Conservation (phyloP, 2,329 filamentous ascomycete species). For the Westerdykella ornata region DNA sequence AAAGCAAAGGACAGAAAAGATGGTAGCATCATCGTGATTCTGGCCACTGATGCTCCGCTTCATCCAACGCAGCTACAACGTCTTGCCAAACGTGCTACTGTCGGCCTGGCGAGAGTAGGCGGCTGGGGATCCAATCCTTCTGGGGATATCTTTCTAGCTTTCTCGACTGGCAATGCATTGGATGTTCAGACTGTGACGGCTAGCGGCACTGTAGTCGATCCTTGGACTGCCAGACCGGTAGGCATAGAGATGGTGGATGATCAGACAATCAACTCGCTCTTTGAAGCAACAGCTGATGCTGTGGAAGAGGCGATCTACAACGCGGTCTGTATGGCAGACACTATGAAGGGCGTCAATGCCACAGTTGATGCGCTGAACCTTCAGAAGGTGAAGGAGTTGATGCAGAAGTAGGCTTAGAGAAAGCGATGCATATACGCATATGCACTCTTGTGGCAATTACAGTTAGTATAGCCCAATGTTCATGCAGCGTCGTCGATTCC, state of each 20-base stretch:
- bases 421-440: not conserved
- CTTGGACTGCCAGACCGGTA: conserved; percentile 39
- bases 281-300: conserved; percentile 56
- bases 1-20: conserved; percentile 48
- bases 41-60: conserved; percentile 57
- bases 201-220: conserved; percentile 19
- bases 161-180: conserved; percentile 55
- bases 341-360: conserved; percentile 50
- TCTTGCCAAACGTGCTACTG: conserved; percentile 54
- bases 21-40: conserved; percentile 56
- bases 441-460: not conserved
- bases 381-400: conserved; percentile 32
- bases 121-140: conserved; percentile 57
- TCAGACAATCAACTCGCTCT: conserved; percentile 40
- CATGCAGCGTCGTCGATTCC: not conserved
- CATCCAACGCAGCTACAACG: conserved; percentile 52
- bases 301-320: conserved; percentile 63
- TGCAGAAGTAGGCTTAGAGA: conserved; percentile 24
- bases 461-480: not conserved
- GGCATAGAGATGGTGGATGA: conserved; percentile 50
- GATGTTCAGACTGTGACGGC: conserved; percentile 38
- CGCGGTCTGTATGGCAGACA: conserved; percentile 55
- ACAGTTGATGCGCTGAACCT: conserved; percentile 34
- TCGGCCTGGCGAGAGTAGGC: conserved; percentile 56
- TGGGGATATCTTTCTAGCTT: conserved; percentile 61